Base-by-base conservation (phyloP, 2,329 filamentous ascomycete species). In the Proliferodiscus dingleyae region DNA sequence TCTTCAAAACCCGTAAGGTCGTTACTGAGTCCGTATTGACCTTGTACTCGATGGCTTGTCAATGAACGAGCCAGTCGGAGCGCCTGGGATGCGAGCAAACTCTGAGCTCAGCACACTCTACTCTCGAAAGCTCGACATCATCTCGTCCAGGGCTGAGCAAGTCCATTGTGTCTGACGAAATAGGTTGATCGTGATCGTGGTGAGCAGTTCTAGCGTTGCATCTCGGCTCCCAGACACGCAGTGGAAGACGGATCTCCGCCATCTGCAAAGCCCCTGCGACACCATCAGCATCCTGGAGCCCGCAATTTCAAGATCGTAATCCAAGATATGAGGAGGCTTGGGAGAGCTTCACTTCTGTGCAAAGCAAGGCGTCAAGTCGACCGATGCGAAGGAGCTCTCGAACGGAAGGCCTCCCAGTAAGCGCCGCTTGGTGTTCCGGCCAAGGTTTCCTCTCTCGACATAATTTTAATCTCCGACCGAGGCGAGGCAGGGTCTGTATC, bases 401-500 rank as follows among this genome's bases (percentile, higher is more conserved):
- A 41, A 24, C 37, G 40, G 28, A 28, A 16, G 43, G 24, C 22
- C 19, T 15, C 19, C 24, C 9, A 15, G 40, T 43, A 32, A 46
- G 30, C 34, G 15, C 19, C 37, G 26, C 19, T 32, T 36, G 22
- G 22, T 23, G 15, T 30, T 24, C 29, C 39, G 34, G 39, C 6
- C 24, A 11, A 23, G 15, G n/a, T 19, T 29, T 22, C 36, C 29
- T 23, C 37, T 41, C 32, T 29, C 38, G 43, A 37, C 21, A 41
- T 18, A 41, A 28, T n/a, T 45, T 45, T 42, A 40, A 46, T 40
- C 30, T 46, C 37, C 44, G 34, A 34, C 24, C 26, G 42, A 30
- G 44, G 38, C 44, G 44, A 46, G 44, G 44, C 28, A 43, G 18
- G 22, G 16, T 30, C 41, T 45, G 46, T 45, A 40, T 43, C 37